phyloP scores from a whole-genome alignment of 495 filamentous ascomycete species.

The Bacidia rubella region DNA sequence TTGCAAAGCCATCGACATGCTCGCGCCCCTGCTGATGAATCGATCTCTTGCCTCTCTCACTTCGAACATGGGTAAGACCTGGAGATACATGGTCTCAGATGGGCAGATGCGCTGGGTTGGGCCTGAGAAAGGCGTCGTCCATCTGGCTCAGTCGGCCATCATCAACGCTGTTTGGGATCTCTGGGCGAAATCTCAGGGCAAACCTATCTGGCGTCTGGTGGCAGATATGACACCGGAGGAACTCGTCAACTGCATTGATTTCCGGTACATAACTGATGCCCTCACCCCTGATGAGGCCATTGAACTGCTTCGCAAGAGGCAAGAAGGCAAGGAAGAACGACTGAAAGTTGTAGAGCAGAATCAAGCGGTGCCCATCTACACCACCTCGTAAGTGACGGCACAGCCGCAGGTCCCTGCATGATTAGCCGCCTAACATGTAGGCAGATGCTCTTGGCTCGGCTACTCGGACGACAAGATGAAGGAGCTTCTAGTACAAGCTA shows the following conservation, averaged over 20 bases:
- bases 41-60: constrained; percentile 31
- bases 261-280: background rate
- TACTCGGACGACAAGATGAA: background rate
- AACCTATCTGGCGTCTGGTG: constrained; percentile 79
- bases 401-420: background rate
- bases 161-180: constrained; percentile 94
- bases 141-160: constrained; percentile 78
- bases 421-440: background rate
- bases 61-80: constrained; percentile 73
- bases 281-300: background rate
- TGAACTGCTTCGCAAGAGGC: background rate
- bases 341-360: background rate
- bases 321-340: background rate
- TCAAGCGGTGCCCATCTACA: background rate
- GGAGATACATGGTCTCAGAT: constrained; percentile 83
- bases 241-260: background rate
- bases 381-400: background rate
- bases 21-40: constrained; percentile 59
- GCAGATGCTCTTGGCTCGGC: background rate
- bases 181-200: constrained; percentile 73
- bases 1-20: constrained; percentile 65
- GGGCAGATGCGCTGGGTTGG: constrained; percentile 89
- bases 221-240: constrained; percentile 18
- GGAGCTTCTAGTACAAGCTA: background rate
- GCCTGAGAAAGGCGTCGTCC: constrained; percentile 89